These are phyloP conservation scores for Hyaloperonospora brassicae DNA, from an alignment of 352 stramenopile species.

Conservation along the genomic window DNA sequence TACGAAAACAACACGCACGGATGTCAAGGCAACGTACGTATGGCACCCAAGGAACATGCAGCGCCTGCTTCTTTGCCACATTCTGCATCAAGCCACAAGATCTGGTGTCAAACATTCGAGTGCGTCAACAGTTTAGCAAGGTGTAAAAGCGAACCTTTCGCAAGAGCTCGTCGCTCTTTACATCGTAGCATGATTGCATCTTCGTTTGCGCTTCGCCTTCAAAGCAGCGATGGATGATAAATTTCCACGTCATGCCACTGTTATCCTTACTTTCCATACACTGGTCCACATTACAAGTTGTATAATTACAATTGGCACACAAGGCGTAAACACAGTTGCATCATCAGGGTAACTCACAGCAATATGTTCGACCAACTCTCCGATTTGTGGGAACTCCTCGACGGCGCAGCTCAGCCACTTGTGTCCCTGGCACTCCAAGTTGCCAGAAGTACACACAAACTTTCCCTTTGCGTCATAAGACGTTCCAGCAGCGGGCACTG, in stretches of 20 bases:
- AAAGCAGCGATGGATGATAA: constrained; percentile 61
- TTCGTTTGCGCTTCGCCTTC: constrained; percentile 30
- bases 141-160: constrained; percentile 29
- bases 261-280: constrained; percentile 76
- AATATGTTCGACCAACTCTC: constrained; percentile 52
- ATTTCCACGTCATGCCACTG: constrained; percentile 60
- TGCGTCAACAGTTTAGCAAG: background rate
- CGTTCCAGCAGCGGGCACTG: constrained; percentile 65
- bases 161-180: constrained; percentile 46
- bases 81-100: constrained; percentile 28
- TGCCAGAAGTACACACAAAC: constrained; percentile 60
- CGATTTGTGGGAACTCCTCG: constrained; percentile 53
- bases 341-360: constrained; percentile 30
- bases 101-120: background rate
- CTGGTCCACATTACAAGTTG: constrained; percentile 13
- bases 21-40: constrained; percentile 40
- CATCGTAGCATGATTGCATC: constrained; percentile 63
- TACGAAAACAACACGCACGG: constrained; percentile 1
- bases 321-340: background rate
- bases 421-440: constrained; percentile 68
- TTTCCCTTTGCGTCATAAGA: constrained; percentile 44
- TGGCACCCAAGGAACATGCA: constrained; percentile 59
- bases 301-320: constrained; percentile 3
- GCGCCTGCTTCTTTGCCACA: constrained; percentile 36
- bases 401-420: constrained; percentile 74